Percentiles rank a stretch among this genome's conserved stretches.
These are phyloP conservation scores for Coniella vitis DNA, from an alignment of 2,329 filamentous ascomycete species.

Conservation along the genomic window DNA sequence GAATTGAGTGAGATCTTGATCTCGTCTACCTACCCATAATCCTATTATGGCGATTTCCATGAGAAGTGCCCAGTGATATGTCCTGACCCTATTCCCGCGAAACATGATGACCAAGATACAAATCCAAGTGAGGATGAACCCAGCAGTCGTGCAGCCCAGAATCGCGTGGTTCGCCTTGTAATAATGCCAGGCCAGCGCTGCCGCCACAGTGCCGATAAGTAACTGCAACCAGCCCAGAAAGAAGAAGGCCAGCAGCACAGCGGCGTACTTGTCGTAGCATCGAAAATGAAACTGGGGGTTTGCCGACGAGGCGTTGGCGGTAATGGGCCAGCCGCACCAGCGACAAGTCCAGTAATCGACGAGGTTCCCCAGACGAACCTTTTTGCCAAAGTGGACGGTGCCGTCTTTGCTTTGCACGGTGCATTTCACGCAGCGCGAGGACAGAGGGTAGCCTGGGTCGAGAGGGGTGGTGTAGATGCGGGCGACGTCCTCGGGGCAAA, in stretches of 20 bases:
- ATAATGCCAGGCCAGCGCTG: conserved; percentile 29
- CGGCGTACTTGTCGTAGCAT: conserved; percentile 34
- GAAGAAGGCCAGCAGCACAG: conserved; percentile 31
- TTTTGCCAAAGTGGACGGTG: conserved; percentile 29
- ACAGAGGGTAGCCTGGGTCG: conserved; percentile 30
- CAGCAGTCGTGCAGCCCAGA: conserved; percentile 29
- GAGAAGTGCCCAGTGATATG: conserved; percentile 32
- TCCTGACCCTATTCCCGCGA: conserved; percentile 29
- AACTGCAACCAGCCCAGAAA: conserved; percentile 32
- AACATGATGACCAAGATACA: conserved; percentile 28
- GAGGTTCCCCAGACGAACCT: conserved; percentile 30
- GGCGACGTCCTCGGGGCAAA: conserved; percentile 21
- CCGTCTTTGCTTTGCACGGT: conserved; percentile 29
- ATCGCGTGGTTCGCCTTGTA: conserved; percentile 25
- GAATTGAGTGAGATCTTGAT: too few relatives aligned
- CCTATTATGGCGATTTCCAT: conserved; percentile 31
- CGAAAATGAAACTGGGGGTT: conserved; percentile 33
- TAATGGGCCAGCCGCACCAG: conserved; percentile 37
- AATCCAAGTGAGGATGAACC: conserved; percentile 31
- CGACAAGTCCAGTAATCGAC: conserved; percentile 33
- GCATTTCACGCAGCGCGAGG: conserved; percentile 34
- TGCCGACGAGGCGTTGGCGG: conserved; percentile 23
- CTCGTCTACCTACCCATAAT: conserved; percentile 25
- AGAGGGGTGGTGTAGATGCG: conserved; percentile 26
- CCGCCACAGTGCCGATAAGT: conserved; percentile 26